These are phyloP conservation scores for Cicer yamashitae DNA, from an alignment of 306 rosid genomes.

Conservation along the genomic window DNA sequence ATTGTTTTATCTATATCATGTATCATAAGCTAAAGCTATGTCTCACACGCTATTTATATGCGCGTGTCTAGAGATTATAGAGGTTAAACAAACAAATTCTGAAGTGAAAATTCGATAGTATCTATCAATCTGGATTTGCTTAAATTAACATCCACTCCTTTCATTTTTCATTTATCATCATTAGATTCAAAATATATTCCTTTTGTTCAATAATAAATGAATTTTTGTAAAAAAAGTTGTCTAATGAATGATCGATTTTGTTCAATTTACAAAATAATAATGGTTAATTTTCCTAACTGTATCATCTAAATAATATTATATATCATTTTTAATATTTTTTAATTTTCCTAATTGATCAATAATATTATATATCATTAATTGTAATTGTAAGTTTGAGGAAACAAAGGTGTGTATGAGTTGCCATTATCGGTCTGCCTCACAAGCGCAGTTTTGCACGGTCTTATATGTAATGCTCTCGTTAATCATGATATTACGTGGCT, in stretches of 20 bases:
- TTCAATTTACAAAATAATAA: too few species aligned
- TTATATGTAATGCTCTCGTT: slow-evolving; percentile 44
- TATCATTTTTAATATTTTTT: too few species aligned
- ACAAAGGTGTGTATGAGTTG: too few species aligned
- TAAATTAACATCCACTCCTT: slow-evolving; percentile 37
- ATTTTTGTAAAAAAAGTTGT: too few species aligned
- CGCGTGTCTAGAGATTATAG: background rate
- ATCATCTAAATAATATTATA: too few species aligned
- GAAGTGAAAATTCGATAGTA: slow-evolving; percentile 52
- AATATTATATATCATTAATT: too few species aligned
- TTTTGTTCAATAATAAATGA: too few species aligned
- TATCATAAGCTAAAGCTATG: background rate
- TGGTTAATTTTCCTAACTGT: too few species aligned
- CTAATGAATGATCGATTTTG: too few species aligned
- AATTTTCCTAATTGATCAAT: too few species aligned
- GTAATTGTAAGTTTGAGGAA: too few species aligned
- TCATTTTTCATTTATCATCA: background rate
- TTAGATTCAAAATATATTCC: background rate
- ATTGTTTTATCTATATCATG: too few species aligned
- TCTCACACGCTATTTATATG: slow-evolving; percentile 31
- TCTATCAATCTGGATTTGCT: slow-evolving; percentile 64
- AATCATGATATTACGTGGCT: slow-evolving; percentile 72
- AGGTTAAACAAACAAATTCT: slow-evolving; percentile 12
- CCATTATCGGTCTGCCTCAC: background rate
- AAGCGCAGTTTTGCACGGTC: slow-evolving; percentile 47